Evolutionary conservation across 2,329 filamentous ascomycete species (phyloP), one percentile per base, ranked within the genome.

Genomic region (Epichloe sp.): DNA sequence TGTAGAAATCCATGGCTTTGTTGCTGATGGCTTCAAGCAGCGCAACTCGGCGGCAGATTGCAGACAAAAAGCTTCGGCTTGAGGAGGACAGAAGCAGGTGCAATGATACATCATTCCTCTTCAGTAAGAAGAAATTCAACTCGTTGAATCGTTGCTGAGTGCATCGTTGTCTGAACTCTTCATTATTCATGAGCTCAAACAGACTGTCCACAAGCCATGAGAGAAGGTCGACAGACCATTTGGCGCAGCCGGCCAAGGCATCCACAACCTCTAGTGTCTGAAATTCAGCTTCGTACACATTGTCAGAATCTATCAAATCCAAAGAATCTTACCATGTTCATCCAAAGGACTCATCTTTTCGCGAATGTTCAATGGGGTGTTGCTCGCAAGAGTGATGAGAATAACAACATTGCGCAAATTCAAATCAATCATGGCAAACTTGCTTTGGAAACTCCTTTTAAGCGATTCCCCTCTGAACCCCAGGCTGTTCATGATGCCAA

Each of bases 401-500:
- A 85, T 73, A 64, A 83, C 70, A 67, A 82, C 79, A 57, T 87
- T 86, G 43, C 88, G 80, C 49, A 91, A 72, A 58, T 88, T 87
- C 14, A 95, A 71, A 47, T 83, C 77, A 12, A 86, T 69, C 77
- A 83, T 86, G 6, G 88, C 79, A 55, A 91, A 78, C 63, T 88
- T 89, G 55, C 85, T 83, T 48, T 78, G 73, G 42, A 90, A 79
- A 3, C 74, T 77, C 19, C 86, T 80, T 7, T 76, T 69, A 37
- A 74, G 71, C 52, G 74, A 74, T 57, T 83, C 79, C 79, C 82
- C 83, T 43, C 74, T 76, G 62, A 86, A 90, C 3, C 86, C 87
- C 10, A 96, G 71, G 49, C 87, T 82, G 52, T 86, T 83, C 62
- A 94, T 82, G 31, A 93, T 79, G 60, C 87, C 86, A 12, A 96